Conservation (phyloP, 78 protist genomes). For the Paulinella micropora region DNA sequence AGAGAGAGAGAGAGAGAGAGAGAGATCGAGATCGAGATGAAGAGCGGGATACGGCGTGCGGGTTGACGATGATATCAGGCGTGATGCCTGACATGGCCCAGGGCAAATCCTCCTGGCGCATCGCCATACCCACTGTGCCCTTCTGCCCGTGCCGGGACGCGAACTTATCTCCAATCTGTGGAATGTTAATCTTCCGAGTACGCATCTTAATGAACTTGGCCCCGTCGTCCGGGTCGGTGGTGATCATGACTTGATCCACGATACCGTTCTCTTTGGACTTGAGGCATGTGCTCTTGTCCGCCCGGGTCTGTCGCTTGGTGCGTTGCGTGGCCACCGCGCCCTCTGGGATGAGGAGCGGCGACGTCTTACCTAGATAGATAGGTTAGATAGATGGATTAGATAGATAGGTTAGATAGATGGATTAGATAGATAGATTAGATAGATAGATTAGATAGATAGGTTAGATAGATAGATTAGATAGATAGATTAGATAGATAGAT, state of each 20-base stretch:
- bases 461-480: too few species aligned
- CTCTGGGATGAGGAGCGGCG: slow-evolving; percentile 18
- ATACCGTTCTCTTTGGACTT: slow-evolving; percentile 70
- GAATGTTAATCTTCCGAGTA: slow-evolving; percentile 74
- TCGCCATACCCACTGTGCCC: slow-evolving; percentile 91
- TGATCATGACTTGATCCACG: slow-evolving; percentile 57
- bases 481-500: too few species aligned
- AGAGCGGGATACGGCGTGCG: slow-evolving; percentile 99
- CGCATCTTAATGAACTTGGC: slow-evolving; percentile 73
- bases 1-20: too few species aligned
- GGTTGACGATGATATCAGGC: slow-evolving; percentile 98
- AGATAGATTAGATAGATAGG: too few species aligned
- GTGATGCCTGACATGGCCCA: slow-evolving; percentile 81
- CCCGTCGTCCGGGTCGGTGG: slow-evolving; percentile 67
- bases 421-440: too few species aligned
- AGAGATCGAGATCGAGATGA: too few species aligned
- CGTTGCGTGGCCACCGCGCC: background rate
- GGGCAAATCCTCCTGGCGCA: slow-evolving; percentile 97
- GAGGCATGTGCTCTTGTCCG: slow-evolving; percentile 49
- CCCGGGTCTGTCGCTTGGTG: too few species aligned
- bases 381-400: too few species aligned
- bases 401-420: too few species aligned
- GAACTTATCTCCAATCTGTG: slow-evolving; percentile 98
- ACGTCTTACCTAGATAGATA: too few species aligned
- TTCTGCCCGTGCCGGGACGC: slow-evolving; percentile 99